phyloP scores from a whole-genome alignment of 2,329 filamentous ascomycete species.

The Neonectria hederae region DNA sequence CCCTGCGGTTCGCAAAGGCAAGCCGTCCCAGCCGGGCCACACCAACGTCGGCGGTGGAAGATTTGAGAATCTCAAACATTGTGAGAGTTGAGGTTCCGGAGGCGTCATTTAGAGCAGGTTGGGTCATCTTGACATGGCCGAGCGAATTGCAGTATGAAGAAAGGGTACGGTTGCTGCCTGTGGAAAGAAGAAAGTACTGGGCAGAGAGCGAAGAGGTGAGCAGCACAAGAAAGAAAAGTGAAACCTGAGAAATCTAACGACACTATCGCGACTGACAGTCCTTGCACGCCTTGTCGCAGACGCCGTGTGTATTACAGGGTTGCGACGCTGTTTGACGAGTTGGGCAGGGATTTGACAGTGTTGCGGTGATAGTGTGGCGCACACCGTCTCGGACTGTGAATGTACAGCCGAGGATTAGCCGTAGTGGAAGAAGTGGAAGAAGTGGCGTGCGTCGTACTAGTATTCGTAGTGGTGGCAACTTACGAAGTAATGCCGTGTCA shows the following conservation, averaged over 20 bases:
- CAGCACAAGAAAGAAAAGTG: background rate
- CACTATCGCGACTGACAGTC: background rate
- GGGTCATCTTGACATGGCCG: constrained; percentile 44
- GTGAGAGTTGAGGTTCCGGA: constrained; percentile 35
- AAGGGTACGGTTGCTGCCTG: background rate
- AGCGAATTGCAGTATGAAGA: background rate
- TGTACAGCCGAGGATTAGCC: constrained; percentile 15
- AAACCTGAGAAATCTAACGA: background rate
- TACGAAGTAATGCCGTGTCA: background rate
- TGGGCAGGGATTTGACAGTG: constrained; percentile 2
- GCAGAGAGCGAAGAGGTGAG: background rate
- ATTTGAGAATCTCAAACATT: constrained; percentile 59
- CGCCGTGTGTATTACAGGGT: constrained; percentile 6
- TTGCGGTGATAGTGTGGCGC: constrained; percentile 4
- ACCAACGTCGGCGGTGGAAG: constrained; percentile 50
- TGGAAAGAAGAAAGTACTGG: background rate
- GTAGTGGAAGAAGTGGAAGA: background rate
- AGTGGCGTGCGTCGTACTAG: background rate
- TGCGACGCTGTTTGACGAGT: constrained; percentile 10
- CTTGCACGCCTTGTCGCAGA: constrained; percentile 3
- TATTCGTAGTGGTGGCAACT: background rate
- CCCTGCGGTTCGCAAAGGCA: constrained; percentile 66
- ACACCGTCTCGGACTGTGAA: constrained; percentile 7
- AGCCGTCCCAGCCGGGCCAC: constrained; percentile 75
- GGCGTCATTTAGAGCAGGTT: constrained; percentile 31